These are phyloP conservation scores for Picea abies DNA, from an alignment of 83 land plant genomes.

Conservation along the genomic window DNA sequence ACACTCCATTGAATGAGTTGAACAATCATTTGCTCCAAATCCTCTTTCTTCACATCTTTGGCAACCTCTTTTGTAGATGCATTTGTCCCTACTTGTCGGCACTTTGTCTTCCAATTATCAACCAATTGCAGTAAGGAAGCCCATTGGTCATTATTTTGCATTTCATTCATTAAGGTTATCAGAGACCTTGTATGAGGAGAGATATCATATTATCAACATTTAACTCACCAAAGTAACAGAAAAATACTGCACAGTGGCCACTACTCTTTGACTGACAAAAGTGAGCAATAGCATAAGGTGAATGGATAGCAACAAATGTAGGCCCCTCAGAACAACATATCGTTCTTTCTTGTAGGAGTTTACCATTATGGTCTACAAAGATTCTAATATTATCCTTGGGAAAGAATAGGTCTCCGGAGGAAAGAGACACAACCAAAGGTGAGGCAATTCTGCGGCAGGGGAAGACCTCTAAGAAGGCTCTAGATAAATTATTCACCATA, in stretches of 20 bases:
- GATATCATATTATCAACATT: no score
- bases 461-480: slow-evolving; percentile 79
- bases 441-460: slow-evolving; percentile 86
- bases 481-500: slow-evolving; percentile 72
- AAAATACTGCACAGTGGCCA: no score
- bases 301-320: slow-evolving; percentile 57
- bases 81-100: not conserved
- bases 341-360: slow-evolving; percentile 75
- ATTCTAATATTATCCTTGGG: slow-evolving; percentile 99
- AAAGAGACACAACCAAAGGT: slow-evolving; percentile 80
- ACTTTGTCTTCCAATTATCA: slow-evolving; percentile 34
- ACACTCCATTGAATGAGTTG: slow-evolving; percentile 43
- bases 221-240: no score
- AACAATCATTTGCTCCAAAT: slow-evolving; percentile 41
- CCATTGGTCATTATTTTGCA: slow-evolving; percentile 26
- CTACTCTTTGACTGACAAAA: no score
- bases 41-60: slow-evolving; percentile 41
- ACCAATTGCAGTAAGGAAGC: slow-evolving; percentile 44
- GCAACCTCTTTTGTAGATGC: slow-evolving; percentile 7
- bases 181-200: no score
- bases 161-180: no score
- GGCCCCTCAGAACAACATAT: slow-evolving; percentile 98
- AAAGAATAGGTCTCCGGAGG: slow-evolving; percentile 82
- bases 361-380: slow-evolving; percentile 92
- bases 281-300: slow-evolving; percentile 80